Conservation (phyloP, 1,139 yeast species). For the Sugiyamaella japonica region DNA sequence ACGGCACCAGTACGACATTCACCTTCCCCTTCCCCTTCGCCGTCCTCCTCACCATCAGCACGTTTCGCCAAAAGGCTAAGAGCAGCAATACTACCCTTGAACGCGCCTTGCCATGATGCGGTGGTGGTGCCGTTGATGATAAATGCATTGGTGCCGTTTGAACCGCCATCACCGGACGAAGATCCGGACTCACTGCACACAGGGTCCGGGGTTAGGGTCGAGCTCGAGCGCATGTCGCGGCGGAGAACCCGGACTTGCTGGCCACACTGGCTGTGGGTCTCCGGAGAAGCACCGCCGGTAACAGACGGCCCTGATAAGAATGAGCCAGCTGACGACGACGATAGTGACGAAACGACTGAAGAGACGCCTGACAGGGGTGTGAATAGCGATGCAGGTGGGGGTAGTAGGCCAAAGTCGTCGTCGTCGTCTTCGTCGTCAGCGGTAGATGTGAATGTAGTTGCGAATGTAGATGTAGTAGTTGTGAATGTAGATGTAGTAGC, state of each 20-base stretch:
- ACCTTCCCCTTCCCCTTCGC: too few species aligned
- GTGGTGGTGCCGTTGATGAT: neutral
- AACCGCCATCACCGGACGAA: neutral
- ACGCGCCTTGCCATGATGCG: conserved; percentile 16
- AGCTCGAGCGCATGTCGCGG: conserved; percentile 3
- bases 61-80: conserved; percentile 1
- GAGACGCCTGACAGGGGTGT: too few species aligned
- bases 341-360: neutral
- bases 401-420: neutral
- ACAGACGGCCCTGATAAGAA: too few species aligned
- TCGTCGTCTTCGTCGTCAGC: neutral
- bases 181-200: neutral
- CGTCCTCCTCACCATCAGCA: neutral
- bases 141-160: conserved; percentile 9
- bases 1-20: conserved; percentile 2
- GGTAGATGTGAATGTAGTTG: neutral
- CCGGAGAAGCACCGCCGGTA: neutral
- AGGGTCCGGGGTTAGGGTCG: conserved; percentile 3
- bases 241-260: neutral
- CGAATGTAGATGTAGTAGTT: neutral
- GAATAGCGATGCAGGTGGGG: neutral
- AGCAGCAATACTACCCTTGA: conserved; percentile 15
- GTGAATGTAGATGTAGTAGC: neutral
- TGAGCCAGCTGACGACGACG: neutral
- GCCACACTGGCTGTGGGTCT: conserved; percentile 1